phyloP scores from a whole-genome alignment of 2,329 filamentous ascomycete species.

The Cladophialophora chaetospira region DNA sequence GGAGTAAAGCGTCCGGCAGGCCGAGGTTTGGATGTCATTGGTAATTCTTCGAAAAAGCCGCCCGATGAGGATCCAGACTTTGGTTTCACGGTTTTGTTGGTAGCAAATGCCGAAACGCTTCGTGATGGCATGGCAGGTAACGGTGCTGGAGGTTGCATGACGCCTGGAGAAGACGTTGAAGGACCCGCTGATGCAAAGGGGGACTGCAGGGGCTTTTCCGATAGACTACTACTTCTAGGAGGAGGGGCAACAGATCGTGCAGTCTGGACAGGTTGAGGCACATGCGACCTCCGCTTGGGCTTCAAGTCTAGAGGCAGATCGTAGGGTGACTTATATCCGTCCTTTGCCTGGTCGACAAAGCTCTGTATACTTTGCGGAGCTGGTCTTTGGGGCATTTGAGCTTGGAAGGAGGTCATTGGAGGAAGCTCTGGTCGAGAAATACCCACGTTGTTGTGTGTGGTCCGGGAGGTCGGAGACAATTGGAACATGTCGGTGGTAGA shows the following conservation, averaged over 20 bases:
- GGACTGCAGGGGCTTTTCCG: constrained; percentile 35
- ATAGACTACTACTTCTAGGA: constrained; percentile 64
- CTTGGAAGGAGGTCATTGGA: constrained; percentile 29
- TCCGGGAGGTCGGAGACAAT: constrained; percentile 30
- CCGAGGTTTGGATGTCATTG: constrained; percentile 63
- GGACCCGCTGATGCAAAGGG: constrained; percentile 40
- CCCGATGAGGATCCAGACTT: constrained; percentile 39
- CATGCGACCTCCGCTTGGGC: constrained; percentile 64
- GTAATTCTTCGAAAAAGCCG: constrained; percentile 81
- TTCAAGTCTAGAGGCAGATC: constrained; percentile 86
- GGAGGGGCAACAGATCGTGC: constrained; percentile 47
- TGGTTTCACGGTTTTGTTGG: constrained; percentile 15
- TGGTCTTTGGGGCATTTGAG: constrained; percentile 37
- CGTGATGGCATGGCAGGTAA: constrained; percentile 24
- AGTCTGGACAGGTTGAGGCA: constrained; percentile 56
- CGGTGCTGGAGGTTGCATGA: constrained; percentile 18
- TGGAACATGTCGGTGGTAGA: constrained; percentile 52
- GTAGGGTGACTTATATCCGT: constrained; percentile 90
- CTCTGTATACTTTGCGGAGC: constrained; percentile 60
- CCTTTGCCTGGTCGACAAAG: constrained; percentile 87
- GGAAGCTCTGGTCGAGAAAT: constrained; percentile 20
- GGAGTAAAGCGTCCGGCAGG: constrained; percentile 53
- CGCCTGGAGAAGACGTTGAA: constrained; percentile 1
- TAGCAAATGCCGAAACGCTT: constrained; percentile 20
- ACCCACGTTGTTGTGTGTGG: constrained; percentile 28